Percentiles rank a stretch among this genome's conserved stretches.
Conservation (phyloP, 352 stramenopile species). For the Globisporangium iwayamae region DNA sequence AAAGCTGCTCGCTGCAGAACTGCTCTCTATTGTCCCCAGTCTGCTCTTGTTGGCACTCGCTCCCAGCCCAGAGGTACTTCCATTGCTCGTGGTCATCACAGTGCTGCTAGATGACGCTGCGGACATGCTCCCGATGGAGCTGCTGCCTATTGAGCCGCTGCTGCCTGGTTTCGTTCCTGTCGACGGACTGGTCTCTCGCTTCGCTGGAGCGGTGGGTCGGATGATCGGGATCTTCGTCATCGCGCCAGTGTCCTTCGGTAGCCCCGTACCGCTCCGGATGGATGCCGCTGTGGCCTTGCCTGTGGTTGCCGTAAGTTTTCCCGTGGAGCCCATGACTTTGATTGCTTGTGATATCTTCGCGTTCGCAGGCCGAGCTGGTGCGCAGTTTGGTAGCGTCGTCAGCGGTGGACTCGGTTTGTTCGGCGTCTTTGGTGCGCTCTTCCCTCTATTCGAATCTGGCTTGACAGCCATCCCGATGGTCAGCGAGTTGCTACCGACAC, state of each 20-base stretch:
- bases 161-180: constrained; percentile 43
- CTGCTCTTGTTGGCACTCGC: constrained; percentile 35
- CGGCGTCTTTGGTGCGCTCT: constrained; percentile 37
- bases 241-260: constrained; percentile 38
- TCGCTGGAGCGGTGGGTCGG: constrained; percentile 55
- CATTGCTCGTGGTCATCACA: constrained; percentile 7
- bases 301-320: constrained; percentile 36
- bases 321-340: constrained; percentile 47
- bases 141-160: constrained; percentile 7
- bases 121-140: constrained; percentile 13
- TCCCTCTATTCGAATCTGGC: constrained; percentile 34
- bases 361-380: constrained; percentile 38
- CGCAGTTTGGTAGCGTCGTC: constrained; percentile 68
- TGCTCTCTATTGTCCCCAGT: constrained; percentile 32
- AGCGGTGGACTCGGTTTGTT: constrained; percentile 46
- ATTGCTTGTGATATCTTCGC: constrained; percentile 49
- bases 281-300: constrained; percentile 35
- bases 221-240: constrained; percentile 82
- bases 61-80: constrained; percentile 18
- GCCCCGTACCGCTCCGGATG: constrained; percentile 29
- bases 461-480: constrained; percentile 35
- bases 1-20: constrained; percentile 11
- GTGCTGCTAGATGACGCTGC: neutral
- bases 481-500: constrained; percentile 22
- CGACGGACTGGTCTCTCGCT: constrained; percentile 62